These are phyloP conservation scores for Chalciporus sp. DNA, from an alignment of 1,284 basidiomycete genomes.

Conservation along the genomic window DNA sequence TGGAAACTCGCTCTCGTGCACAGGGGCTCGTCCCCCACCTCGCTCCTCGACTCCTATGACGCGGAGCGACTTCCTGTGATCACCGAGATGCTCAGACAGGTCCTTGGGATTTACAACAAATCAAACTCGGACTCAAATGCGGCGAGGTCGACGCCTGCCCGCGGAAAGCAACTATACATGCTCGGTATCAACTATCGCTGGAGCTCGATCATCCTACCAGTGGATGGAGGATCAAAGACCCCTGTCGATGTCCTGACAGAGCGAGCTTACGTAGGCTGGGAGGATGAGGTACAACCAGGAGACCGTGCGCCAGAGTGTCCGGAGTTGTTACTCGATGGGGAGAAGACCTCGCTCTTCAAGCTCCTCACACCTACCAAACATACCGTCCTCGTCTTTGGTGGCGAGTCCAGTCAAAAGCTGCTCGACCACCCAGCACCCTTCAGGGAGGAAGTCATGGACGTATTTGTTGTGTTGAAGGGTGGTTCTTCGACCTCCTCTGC, in stretches of 20 bases:
- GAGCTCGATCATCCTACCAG: slow-evolving; percentile 28
- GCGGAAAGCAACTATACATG: slow-evolving; percentile 16
- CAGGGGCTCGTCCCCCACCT: slow-evolving; percentile 16
- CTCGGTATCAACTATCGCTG: slow-evolving; percentile 27
- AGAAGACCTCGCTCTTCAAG: slow-evolving; percentile 12
- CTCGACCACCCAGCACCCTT: background rate
- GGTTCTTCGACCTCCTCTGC: background rate
- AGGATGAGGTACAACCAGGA: slow-evolving; percentile 12
- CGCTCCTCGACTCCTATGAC: slow-evolving; percentile 31
- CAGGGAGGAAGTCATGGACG: background rate
- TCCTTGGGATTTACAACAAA: slow-evolving; percentile 17
- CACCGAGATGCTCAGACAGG: slow-evolving; percentile 29
- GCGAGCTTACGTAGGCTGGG: background rate
- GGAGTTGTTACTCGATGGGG: slow-evolving; percentile 2
- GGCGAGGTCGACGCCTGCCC: background rate
- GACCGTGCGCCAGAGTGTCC: slow-evolving; percentile 27
- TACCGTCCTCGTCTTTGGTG: slow-evolving; percentile 15
- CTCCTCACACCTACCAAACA: slow-evolving; percentile 14
- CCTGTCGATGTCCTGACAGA: slow-evolving; percentile 5
- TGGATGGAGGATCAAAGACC: background rate
- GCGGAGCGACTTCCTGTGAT: slow-evolving; percentile 36
- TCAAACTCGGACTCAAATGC: background rate
- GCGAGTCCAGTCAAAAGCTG: background rate
- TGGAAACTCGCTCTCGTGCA: slow-evolving; percentile 33
- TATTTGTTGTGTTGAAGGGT: background rate